These are phyloP conservation scores for Xylaria bambusicola DNA, from an alignment of 495 filamentous ascomycete genomes.

Conservation along the genomic window DNA sequence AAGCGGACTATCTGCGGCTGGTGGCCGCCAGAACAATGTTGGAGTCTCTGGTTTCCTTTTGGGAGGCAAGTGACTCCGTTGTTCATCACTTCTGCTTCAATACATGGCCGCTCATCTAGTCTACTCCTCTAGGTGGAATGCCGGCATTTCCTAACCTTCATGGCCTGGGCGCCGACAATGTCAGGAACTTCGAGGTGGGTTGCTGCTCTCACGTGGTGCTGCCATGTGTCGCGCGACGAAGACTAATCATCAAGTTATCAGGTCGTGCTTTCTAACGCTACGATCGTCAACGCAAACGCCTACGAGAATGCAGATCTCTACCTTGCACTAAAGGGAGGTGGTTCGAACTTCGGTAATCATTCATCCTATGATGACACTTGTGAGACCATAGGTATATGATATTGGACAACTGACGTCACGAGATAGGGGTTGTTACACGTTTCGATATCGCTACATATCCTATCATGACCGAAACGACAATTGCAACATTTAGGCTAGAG, in stretches of 20 bases:
- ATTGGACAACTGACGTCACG: not conserved
- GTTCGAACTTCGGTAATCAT: constrained; percentile 47
- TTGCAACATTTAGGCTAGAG: not conserved
- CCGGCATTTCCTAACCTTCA: constrained; percentile 33
- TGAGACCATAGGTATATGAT: not conserved
- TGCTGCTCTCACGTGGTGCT: not conserved
- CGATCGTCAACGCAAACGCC: constrained; percentile 45
- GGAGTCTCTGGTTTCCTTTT: constrained; percentile 41
- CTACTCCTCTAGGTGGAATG: constrained; percentile 2
- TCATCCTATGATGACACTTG: not conserved
- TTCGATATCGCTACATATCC: not conserved
- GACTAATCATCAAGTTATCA: not conserved
- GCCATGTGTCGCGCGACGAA: not conserved
- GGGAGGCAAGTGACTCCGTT: constrained; percentile 31
- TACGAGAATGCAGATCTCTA: constrained; percentile 46
- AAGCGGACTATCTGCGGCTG: not conserved
- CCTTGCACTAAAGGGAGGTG: constrained; percentile 52
- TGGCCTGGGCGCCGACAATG: constrained; percentile 41
- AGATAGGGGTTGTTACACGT: not conserved
- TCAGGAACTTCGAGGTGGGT: constrained; percentile 40
- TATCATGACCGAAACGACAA: not conserved
- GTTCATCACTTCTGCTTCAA: not conserved
- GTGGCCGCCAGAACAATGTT: constrained; percentile 24
- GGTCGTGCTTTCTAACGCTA: constrained; percentile 49
- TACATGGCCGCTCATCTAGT: not conserved